These are phyloP conservation scores for Plectosphaerella sp. DNA, from an alignment of 2,329 filamentous ascomycete species.

Conservation along the genomic window DNA sequence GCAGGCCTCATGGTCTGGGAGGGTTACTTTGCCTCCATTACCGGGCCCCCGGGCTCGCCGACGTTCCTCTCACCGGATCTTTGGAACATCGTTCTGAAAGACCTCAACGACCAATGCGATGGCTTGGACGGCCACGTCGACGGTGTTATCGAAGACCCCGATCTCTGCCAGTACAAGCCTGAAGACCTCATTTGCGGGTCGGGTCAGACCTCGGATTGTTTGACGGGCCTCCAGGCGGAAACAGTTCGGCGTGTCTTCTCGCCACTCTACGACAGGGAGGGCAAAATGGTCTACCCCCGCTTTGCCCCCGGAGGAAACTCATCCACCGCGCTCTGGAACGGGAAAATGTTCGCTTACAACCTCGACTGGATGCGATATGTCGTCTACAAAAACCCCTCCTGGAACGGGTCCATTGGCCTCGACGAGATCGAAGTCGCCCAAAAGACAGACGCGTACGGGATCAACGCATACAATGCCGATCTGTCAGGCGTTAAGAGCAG, in stretches of 20 bases:
- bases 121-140: constrained; percentile 42
- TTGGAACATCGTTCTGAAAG: constrained; percentile 7
- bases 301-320: constrained; percentile 44
- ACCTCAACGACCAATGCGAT: constrained; percentile 40
- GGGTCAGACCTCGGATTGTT: constrained; percentile 24
- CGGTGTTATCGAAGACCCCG: constrained; percentile 40
- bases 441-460: constrained; percentile 25
- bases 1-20: constrained; percentile 35
- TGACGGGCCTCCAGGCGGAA: constrained; percentile 35
- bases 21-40: constrained; percentile 41
- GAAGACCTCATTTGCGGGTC: constrained; percentile 33
- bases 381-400: constrained; percentile 30
- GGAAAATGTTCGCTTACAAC: constrained; percentile 15
- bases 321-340: constrained; percentile 37
- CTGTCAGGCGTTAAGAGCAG: constrained; percentile 30
- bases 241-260: constrained; percentile 24
- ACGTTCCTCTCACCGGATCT: constrained; percentile 16
- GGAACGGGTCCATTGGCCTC: constrained; percentile 21
- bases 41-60: constrained; percentile 27
- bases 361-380: constrained; percentile 31
- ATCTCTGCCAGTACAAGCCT: constrained; percentile 37
- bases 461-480: constrained; percentile 32
- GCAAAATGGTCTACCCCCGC: constrained; percentile 31
- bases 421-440: constrained; percentile 32
- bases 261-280: constrained; percentile 21